Conservation (phyloP, 768 basidiomycete species). For the Filobasidium floriforme region DNA sequence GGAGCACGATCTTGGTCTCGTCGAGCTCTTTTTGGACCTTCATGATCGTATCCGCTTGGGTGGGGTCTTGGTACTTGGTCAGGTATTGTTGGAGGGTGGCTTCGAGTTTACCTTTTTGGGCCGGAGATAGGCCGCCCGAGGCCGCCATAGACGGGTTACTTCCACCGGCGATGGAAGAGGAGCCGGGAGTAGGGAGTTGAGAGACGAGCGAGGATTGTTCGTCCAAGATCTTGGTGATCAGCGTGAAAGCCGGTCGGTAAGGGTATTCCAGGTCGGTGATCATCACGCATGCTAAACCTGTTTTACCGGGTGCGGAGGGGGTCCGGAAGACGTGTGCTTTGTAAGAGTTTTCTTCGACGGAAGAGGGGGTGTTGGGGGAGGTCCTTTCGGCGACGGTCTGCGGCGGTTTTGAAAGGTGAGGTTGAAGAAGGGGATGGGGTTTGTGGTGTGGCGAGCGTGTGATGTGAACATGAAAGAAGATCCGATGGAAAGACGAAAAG, state of each 20-base stretch:
- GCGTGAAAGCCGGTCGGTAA: slow-evolving; percentile 88
- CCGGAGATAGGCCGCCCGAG: slow-evolving; percentile 63
- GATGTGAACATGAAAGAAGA: not conserved
- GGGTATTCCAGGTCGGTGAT: slow-evolving; percentile 96
- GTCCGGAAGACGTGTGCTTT: slow-evolving; percentile 88
- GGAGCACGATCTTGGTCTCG: slow-evolving; percentile 97
- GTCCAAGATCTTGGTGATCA: slow-evolving; percentile 85
- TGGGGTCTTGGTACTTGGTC: slow-evolving; percentile 90
- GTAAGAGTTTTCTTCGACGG: slow-evolving; percentile 86
- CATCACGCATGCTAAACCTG: slow-evolving; percentile 69
- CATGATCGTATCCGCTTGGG: slow-evolving; percentile 97
- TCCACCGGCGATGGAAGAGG: slow-evolving; percentile 32
- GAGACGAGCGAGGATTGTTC: slow-evolving; percentile 72
- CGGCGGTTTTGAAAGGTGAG: not conserved
- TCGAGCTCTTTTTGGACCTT: slow-evolving; percentile 94
- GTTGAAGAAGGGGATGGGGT: not conserved
- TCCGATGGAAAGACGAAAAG: not conserved
- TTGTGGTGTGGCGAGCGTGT: not conserved
- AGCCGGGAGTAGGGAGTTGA: slow-evolving; percentile 32
- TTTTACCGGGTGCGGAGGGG: slow-evolving; percentile 56
- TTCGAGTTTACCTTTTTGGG: slow-evolving; percentile 49
- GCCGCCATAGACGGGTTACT: slow-evolving; percentile 42
- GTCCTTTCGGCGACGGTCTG: slow-evolving; percentile 85
- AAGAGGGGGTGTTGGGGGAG: slow-evolving; percentile 77
- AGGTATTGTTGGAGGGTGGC: slow-evolving; percentile 57